Base-by-base conservation (phyloP, 257 asterid genomes). In the Solanum infundibuliforme region DNA sequence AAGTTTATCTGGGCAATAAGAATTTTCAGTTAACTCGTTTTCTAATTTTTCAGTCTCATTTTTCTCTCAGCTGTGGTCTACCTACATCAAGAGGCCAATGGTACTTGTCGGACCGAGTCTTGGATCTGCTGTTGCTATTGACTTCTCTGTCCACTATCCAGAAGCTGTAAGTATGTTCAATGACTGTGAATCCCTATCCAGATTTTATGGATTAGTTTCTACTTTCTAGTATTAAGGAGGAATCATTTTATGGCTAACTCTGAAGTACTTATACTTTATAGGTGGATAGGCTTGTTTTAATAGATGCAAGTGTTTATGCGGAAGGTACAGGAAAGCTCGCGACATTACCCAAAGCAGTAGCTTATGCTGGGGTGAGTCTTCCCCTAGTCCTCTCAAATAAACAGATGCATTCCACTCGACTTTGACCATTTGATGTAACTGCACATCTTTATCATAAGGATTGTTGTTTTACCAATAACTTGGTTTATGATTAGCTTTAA, bases 101-200 rank as follows among this genome's bases (percentile, higher is more conserved):
- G 91, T 91, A 85, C 90, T 97, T 89, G 98, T 97, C 5, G 98
- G 99, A 83, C 98, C 99, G 74, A 97, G 99, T 90, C 98, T 97
- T 41, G 99, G 98, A 89, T 98, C 98, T 36, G 98, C 99, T 6
- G 94, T 97, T 34, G 97, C 98, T 87, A 94, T 95, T 48, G 98
- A 96, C 89, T 95, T 96, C 85, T 92, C 83, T 38, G 89, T 90
- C 89, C 91, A 93, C 87, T 86, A 97, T 82, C 99, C 99, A 34
- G 95, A 95, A 92, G 95, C 97, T 87, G 99, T 95, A 91, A 90
- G 94, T 86, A 52, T 62, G 74, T 82, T 79, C 39, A 65, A 48
- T 18, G 39, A 84, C 83, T 39, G 29, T 23, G 62, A 73, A 83
- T 88, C 87, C 86, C 48, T 77, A 6, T 77, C 9, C 79, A 88